Evolutionary conservation across 768 basidiomycete species (phyloP).

Genomic region (Pleurotus djamor): DNA sequence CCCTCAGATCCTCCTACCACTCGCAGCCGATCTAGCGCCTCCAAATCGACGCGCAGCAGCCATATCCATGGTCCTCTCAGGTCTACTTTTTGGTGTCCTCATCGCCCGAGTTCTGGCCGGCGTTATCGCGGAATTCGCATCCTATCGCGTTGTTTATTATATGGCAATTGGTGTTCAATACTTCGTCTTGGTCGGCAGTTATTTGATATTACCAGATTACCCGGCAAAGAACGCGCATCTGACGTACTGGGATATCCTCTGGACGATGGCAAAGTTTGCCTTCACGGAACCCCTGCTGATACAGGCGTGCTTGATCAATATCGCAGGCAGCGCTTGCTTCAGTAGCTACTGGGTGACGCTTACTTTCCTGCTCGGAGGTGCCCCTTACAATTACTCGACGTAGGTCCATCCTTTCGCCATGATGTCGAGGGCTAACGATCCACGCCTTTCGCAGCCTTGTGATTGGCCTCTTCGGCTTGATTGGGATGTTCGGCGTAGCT

Average conservation of each 20-base stretch:
- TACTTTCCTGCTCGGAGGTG: conserved; percentile 78
- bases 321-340: conserved; percentile 60
- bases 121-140: conserved; percentile 66
- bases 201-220: conserved; percentile 76
- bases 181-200: conserved; percentile 55
- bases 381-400: conserved; percentile 78
- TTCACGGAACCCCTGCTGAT: conserved; percentile 79
- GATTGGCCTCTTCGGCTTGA: conserved; percentile 74
- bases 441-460: too few relatives aligned
- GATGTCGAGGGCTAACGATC: too few relatives aligned
- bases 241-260: conserved; percentile 67
- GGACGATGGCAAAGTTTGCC: conserved; percentile 74
- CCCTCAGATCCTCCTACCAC: conserved; percentile 73
- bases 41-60: conserved; percentile 71
- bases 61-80: conserved; percentile 70
- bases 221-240: conserved; percentile 69
- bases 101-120: conserved; percentile 75
- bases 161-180: conserved; percentile 71
- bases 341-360: conserved; percentile 70
- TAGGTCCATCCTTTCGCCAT: conserved; percentile 23
- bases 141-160: conserved; percentile 79
- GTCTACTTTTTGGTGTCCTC: conserved; percentile 70
- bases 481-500: conserved; percentile 71
- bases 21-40: conserved; percentile 82
- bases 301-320: conserved; percentile 61